These are phyloP conservation scores for Chlorella variabilis DNA, from an alignment of 163 green algal species.

Conservation along the genomic window DNA sequence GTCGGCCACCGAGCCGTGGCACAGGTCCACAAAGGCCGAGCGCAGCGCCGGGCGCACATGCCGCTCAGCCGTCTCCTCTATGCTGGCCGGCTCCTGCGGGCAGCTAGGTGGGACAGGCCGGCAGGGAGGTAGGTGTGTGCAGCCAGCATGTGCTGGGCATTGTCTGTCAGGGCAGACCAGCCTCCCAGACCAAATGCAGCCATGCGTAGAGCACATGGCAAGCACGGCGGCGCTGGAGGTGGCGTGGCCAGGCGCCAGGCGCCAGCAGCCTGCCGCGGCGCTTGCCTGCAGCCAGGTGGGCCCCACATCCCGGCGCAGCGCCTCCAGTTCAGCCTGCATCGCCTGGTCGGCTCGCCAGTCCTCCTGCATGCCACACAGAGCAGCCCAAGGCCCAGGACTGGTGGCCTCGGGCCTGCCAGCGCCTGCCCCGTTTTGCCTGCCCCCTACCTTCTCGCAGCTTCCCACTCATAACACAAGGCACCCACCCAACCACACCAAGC, in stretches of 20 bases:
- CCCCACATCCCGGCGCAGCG: slow-evolving; percentile 59
- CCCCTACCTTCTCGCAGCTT: too few relatives aligned
- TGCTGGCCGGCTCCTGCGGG: slow-evolving; percentile 47
- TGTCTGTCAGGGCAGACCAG: too few relatives aligned
- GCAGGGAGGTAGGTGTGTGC: background rate
- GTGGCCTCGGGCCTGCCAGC: too few relatives aligned
- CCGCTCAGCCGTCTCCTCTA: slow-evolving; percentile 66
- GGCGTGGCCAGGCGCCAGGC: too few relatives aligned
- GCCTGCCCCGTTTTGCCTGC: too few relatives aligned
- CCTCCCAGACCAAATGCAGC: too few relatives aligned
- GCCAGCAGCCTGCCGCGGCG: too few relatives aligned
- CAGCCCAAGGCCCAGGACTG: background rate
- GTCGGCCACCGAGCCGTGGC: slow-evolving; percentile 33
- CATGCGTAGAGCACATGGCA: too few relatives aligned
- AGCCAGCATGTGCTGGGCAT: too few relatives aligned
- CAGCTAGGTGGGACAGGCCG: background rate
- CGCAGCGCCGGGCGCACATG: slow-evolving; percentile 58
- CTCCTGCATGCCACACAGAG: slow-evolving; percentile 5
- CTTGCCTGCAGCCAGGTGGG: slow-evolving; percentile 51
- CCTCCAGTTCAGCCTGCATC: slow-evolving; percentile 61
- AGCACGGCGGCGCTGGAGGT: too few relatives aligned
- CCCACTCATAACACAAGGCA: too few relatives aligned
- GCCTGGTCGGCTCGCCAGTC: slow-evolving; percentile 64
- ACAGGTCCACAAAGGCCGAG: slow-evolving; percentile 61
- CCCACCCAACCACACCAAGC: background rate